Percentiles rank a stretch among this genome's conserved stretches.
Conservation (phyloP, 78 protist genomes). For the Mantamonas sphyraenae region DNA sequence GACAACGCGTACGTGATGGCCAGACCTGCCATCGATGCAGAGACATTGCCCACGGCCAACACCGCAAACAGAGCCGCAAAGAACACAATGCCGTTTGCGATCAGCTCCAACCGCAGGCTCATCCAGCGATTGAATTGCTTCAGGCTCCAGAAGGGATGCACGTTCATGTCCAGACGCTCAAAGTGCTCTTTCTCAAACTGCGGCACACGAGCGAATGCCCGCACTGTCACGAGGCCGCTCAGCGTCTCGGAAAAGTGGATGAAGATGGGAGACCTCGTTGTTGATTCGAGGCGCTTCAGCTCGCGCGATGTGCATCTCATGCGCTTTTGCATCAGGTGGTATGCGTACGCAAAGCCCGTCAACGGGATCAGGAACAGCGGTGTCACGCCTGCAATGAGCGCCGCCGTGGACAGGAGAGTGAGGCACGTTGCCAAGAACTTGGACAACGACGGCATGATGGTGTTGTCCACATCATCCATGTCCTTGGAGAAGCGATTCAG, state of each 20-base stretch:
- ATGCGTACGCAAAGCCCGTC: no score
- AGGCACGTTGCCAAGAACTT: no score
- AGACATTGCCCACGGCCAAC: not conserved
- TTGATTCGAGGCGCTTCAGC: conserved; percentile 48
- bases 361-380: no score
- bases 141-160: not conserved
- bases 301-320: conserved; percentile 64
- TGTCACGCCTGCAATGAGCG: no score
- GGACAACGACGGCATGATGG: no score
- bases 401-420: no score
- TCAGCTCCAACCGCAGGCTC: conserved; percentile 47
- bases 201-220: conserved; percentile 52
- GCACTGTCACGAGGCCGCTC: conserved; percentile 79
- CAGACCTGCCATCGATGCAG: conserved; percentile 14
- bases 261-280: conserved; percentile 81
- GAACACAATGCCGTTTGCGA: conserved; percentile 37
- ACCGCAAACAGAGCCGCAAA: conserved; percentile 37
- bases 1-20: conserved; percentile 22
- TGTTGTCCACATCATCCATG: conserved; percentile 47
- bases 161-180: not conserved
- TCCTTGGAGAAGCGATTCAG: conserved; percentile 44
- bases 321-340: conserved; percentile 61
- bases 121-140: conserved; percentile 33
- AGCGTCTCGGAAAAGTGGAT: conserved; percentile 73
- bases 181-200: not conserved